Evolutionary conservation across 306 rosid genomes (phyloP).

Genomic region (Sechiopsis laciniata): DNA sequence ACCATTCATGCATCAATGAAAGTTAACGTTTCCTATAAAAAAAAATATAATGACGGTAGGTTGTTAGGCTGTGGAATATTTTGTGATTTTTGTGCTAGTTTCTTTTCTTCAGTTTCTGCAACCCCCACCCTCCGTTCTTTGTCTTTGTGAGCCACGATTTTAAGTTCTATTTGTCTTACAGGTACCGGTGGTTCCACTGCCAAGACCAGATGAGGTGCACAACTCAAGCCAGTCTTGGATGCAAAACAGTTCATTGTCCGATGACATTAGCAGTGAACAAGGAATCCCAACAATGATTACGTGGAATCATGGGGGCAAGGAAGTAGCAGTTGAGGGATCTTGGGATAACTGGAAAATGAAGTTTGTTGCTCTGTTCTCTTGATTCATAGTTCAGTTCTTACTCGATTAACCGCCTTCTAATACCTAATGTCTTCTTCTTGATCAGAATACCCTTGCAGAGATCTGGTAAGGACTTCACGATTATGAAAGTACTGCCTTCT

Average conservation of each 20-base stretch:
- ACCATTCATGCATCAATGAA: too few relatives aligned
- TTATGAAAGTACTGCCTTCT: slow-evolving; percentile 88
- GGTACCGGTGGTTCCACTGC: slow-evolving; percentile 79
- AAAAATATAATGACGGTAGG: too few relatives aligned
- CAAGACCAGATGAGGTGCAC: slow-evolving; percentile 83
- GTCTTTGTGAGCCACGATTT: background rate
- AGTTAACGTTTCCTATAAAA: too few relatives aligned
- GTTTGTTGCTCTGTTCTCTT: slow-evolving; percentile 36
- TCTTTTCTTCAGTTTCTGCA: background rate
- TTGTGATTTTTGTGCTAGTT: slow-evolving; percentile 8
- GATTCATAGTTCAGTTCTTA: background rate
- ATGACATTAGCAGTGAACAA: slow-evolving; percentile 56
- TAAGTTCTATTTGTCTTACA: slow-evolving; percentile 19
- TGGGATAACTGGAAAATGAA: slow-evolving; percentile 96
- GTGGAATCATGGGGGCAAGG: slow-evolving; percentile 81
- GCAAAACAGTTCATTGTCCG: slow-evolving; percentile 52
- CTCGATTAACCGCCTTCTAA: slow-evolving; percentile 22
- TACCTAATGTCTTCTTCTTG: slow-evolving; percentile 27
- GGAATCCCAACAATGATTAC: slow-evolving; percentile 97
- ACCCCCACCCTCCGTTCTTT: background rate
- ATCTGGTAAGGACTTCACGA: slow-evolving; percentile 91
- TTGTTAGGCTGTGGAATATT: background rate
- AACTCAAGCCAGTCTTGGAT: slow-evolving; percentile 62
- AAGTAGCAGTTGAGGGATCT: slow-evolving; percentile 88
- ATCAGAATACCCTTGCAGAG: slow-evolving; percentile 74